Evolutionary conservation across 805 yeast species (phyloP).

Genomic region (Metschnikowia cerradonensis): DNA sequence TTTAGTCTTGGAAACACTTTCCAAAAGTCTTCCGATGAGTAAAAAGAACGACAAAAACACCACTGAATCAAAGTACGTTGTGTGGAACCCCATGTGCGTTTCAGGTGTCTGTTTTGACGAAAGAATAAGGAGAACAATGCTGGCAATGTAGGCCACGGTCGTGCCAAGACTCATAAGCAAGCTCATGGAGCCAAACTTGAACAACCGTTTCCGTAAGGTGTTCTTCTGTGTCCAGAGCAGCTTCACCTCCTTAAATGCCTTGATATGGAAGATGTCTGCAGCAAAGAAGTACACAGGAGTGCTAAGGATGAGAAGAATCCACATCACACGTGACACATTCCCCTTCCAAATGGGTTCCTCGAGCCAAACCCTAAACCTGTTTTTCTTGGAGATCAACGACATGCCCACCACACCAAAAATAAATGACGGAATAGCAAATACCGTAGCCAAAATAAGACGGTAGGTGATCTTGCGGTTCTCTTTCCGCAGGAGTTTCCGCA

Average conservation of each 20-base stretch:
- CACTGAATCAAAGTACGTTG: slow-evolving; percentile 76
- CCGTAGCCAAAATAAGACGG: slow-evolving; percentile 47
- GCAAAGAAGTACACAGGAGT: slow-evolving; percentile 74
- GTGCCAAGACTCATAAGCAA: slow-evolving; percentile 71
- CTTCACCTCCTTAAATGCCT: slow-evolving; percentile 57
- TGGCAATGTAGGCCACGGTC: slow-evolving; percentile 64
- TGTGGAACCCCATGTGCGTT: slow-evolving; percentile 42
- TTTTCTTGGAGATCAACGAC: slow-evolving; percentile 48
- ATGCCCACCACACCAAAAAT: slow-evolving; percentile 65
- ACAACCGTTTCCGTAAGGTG: slow-evolving; percentile 51
- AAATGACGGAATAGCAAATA: slow-evolving; percentile 65
- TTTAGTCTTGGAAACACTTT: slow-evolving; percentile 60
- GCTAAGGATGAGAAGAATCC: slow-evolving; percentile 61
- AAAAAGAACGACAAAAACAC: slow-evolving; percentile 71
- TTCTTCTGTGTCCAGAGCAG: slow-evolving; percentile 56
- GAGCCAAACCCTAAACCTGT: slow-evolving; percentile 48
- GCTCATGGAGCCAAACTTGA: slow-evolving; percentile 77
- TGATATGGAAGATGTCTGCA: slow-evolving; percentile 67
- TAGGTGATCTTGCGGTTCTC: slow-evolving; percentile 46
- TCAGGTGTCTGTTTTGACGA: slow-evolving; percentile 32
- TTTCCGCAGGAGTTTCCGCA: slow-evolving; percentile 42
- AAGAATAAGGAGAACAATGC: slow-evolving; percentile 51
- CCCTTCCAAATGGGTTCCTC: slow-evolving; percentile 63
- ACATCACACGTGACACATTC: slow-evolving; percentile 54
- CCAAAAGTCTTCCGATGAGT: slow-evolving; percentile 65